These are phyloP conservation scores for Ampelomyces quisqualis DNA, from an alignment of 2,329 filamentous ascomycete genomes.

Conservation along the genomic window DNA sequence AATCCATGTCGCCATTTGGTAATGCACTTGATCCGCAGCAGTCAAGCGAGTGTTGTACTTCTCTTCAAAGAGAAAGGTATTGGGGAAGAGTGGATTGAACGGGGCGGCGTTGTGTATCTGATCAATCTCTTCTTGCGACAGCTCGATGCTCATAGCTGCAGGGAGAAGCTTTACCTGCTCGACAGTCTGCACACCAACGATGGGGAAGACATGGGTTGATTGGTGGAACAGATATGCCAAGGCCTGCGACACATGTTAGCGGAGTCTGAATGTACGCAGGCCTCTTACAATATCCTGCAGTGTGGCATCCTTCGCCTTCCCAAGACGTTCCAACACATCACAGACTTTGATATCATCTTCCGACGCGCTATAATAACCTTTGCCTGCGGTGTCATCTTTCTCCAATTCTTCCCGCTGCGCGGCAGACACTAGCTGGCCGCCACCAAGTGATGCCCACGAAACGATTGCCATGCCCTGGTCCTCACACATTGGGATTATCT, in stretches of 20 bases:
- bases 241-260: too few relatives aligned
- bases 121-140: conserved; percentile 56
- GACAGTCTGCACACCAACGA: conserved; percentile 71
- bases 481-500: conserved; percentile 67
- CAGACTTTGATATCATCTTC: conserved; percentile 56
- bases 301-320: conserved; percentile 59
- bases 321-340: conserved; percentile 59
- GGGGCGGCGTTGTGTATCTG: conserved; percentile 54
- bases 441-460: conserved; percentile 57
- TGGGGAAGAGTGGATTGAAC: conserved; percentile 14
- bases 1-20: not conserved
- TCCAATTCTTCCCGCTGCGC: conserved; percentile 34
- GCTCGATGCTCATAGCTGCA: conserved; percentile 52
- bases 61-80: conserved; percentile 50
- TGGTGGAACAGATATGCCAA: conserved; percentile 74
- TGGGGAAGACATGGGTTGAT: conserved; percentile 70
- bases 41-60: not conserved
- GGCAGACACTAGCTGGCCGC: conserved; percentile 46
- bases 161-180: conserved; percentile 69
- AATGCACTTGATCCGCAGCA: not conserved
- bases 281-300: conserved; percentile 62
- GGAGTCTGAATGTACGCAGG: too few relatives aligned
- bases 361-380: conserved; percentile 38
- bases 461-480: conserved; percentile 63
- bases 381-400: too few relatives aligned